Conservation (phyloP, 2,329 filamentous ascomycete species). For the Venturia carpophila region DNA sequence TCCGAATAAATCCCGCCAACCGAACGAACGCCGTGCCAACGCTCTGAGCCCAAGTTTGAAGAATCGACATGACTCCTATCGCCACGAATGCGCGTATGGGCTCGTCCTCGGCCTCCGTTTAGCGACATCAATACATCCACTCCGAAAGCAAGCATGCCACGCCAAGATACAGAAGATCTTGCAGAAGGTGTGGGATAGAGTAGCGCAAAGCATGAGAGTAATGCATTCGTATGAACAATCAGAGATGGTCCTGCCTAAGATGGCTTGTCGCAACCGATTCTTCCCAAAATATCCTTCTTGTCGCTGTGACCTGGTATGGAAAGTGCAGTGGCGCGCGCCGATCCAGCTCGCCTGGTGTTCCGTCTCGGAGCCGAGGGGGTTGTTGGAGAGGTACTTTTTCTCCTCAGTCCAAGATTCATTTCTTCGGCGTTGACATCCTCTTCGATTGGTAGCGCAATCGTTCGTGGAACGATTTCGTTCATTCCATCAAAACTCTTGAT, state of each 20-base stretch:
- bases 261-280: slow-evolving; percentile 76
- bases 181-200: background rate
- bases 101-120: background rate
- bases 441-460: slow-evolving; percentile 44
- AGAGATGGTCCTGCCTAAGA: slow-evolving; percentile 1
- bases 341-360: slow-evolving; percentile 24
- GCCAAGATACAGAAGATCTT: background rate
- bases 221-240: background rate
- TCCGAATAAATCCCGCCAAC: background rate
- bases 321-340: slow-evolving; percentile 44
- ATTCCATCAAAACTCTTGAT: slow-evolving; percentile 24
- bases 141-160: background rate
- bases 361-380: slow-evolving; percentile 20
- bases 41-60: background rate
- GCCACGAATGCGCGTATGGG: background rate
- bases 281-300: slow-evolving; percentile 70
- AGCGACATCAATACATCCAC: background rate
- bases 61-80: background rate
- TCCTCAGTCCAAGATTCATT: slow-evolving; percentile 48
- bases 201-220: background rate
- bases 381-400: background rate
- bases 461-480: slow-evolving; percentile 20
- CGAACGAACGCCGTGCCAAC: slow-evolving; percentile 7
- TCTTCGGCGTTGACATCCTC: slow-evolving; percentile 70
- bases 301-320: slow-evolving; percentile 65